Conservation (phyloP, 768 basidiomycete species). For the Xanthoconium purpureum region DNA sequence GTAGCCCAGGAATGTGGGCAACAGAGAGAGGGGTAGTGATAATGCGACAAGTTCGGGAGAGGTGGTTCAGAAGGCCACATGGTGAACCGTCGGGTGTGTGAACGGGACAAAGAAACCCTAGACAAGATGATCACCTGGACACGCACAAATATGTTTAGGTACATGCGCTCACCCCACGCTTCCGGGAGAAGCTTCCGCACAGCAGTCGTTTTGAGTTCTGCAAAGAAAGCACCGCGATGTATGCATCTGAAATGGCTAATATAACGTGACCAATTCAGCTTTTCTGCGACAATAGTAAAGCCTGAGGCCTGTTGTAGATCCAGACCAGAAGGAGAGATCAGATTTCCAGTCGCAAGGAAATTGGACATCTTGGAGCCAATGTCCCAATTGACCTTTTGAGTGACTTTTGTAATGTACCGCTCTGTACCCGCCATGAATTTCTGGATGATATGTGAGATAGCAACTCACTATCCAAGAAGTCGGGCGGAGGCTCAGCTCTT, state of each 20-base stretch:
- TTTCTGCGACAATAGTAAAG: constrained; percentile 99
- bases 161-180: constrained; percentile 76
- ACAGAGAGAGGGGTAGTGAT: constrained; percentile 74
- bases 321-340: constrained; percentile 90
- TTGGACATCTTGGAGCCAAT: constrained; percentile 87
- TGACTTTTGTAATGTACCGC: constrained; percentile 73
- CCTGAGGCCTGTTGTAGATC: constrained; percentile 97
- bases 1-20: constrained; percentile 75
- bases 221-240: constrained; percentile 98
- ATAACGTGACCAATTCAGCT: constrained; percentile 97
- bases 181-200: constrained; percentile 96
- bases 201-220: constrained; percentile 95
- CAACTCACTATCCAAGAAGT: constrained; percentile 82
- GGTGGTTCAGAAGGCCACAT: constrained; percentile 95
- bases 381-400: constrained; percentile 83
- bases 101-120: constrained; percentile 96
- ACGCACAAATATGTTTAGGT: neutral
- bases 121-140: constrained; percentile 5
- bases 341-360: constrained; percentile 96
- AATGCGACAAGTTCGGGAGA: constrained; percentile 91
- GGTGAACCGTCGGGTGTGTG: constrained; percentile 98
- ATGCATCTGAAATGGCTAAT: constrained; percentile 98
- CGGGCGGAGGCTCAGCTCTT: constrained; percentile 68
- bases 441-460: neutral
- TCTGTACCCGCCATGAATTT: constrained; percentile 41